Base-by-base conservation (phyloP, 2,329 filamentous ascomycete species). In the Endothia cerciana region DNA sequence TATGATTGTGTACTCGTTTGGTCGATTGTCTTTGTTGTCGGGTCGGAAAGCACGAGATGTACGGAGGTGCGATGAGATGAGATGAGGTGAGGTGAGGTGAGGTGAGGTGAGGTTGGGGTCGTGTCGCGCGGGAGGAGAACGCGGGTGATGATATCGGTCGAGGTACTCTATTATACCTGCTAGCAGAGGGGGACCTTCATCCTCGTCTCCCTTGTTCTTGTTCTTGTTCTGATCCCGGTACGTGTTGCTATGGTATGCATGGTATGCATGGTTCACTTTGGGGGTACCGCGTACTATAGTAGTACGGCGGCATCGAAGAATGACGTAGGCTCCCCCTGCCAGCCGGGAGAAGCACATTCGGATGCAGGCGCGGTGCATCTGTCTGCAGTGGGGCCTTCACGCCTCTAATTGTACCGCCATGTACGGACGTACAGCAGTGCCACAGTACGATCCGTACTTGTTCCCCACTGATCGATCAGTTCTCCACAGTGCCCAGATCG, bases 161-260 rank as follows among this genome's bases (percentile, higher is more conserved):
- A 25, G 25, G 55, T 40, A 22, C 36, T 40, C 25, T 57, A 25
- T 40, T 57, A 58, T 58, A 58, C 17, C 33, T 58, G 55, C 36
- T 13, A n/a, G n/a, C 33, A n/a, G 55, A 33, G 33, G 36, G 53
- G 55, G 7, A 22, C n/a, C 22, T 2, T 17, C n/a, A 28, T 25
- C n/a, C n/a, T n/a, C n/a, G n/a, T 56, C 55, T 57, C 38, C n/a
- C 38, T 58, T 36, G n/a, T 41, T 58, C 11, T 22, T 58, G 36
- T 36, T 40, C 38, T 36, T 36, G 33, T 36, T 36, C 33, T 40
- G 36, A 28, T 58, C 13, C 25, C 28, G 25, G 47, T 51, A 15
- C 47, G 47, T 28, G 28, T 13, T 25, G 13, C 47, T 17, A 28
- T 2, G 28, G 25, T 30, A 13, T 25, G 10, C 6, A 25, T 11